Evolutionary conservation across 352 stramenopile genomes (phyloP).

Genomic region (Phytopythium litorale): DNA sequence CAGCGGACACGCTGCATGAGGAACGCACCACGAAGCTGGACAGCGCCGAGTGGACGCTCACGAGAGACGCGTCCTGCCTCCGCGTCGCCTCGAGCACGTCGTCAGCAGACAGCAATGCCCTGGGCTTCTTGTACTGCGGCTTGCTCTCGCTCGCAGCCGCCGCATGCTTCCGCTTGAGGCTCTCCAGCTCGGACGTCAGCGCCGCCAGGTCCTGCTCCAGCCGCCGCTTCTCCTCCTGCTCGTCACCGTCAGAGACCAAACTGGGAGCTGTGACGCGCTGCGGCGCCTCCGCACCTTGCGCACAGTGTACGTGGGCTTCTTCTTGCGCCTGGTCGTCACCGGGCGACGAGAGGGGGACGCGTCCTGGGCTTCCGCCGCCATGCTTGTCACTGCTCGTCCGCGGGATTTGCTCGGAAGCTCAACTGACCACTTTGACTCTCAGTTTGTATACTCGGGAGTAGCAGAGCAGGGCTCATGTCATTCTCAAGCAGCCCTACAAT

Average conservation of each 20-base stretch:
- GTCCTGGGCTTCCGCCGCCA: too few species aligned
- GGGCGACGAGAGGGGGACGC: too few species aligned
- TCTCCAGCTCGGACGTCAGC: slow-evolving; percentile 6
- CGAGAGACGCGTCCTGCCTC: slow-evolving; percentile 21
- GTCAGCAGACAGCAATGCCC: slow-evolving; percentile 8
- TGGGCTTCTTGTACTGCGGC: slow-evolving; percentile 1
- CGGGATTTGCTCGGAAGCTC: too few species aligned
- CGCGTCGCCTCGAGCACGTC: slow-evolving; percentile 12
- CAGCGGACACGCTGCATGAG: neutral
- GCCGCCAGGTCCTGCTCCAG: slow-evolving; percentile 15
- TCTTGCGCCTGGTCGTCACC: neutral
- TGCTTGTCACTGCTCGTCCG: too few species aligned
- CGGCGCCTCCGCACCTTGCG: slow-evolving; percentile 13
- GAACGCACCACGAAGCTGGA: slow-evolving; percentile 22
- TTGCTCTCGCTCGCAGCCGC: slow-evolving; percentile 2
- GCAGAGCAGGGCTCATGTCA: too few species aligned
- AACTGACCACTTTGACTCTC: too few species aligned
- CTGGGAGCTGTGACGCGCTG: too few species aligned
- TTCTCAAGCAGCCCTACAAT: too few species aligned
- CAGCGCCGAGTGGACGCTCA: slow-evolving; percentile 30
- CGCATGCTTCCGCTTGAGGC: slow-evolving; percentile 12
- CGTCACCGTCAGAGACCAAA: neutral
- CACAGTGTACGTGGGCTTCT: slow-evolving; percentile 19
- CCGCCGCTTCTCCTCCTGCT: slow-evolving; percentile 22
- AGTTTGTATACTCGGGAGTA: too few species aligned